Evolutionary conservation across 495 filamentous ascomycete genomes (phyloP), one percentile per base, ranked within the genome.

Genomic region (Alectoria sarmentosa): DNA sequence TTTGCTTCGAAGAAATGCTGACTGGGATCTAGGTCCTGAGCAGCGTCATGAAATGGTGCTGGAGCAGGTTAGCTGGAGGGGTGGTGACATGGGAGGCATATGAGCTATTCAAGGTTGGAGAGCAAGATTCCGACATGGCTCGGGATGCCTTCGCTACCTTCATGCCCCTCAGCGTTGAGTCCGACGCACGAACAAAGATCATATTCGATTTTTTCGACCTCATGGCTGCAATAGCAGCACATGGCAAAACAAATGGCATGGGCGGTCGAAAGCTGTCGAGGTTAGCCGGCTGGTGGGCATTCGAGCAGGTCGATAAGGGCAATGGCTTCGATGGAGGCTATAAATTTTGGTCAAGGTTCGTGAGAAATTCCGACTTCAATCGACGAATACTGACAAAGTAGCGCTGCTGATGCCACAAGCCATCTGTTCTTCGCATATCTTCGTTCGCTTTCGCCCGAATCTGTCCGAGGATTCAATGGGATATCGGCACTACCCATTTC

Each of bases 201-300:
- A 94, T 96, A 66, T 91, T 96, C 72, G 89, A 95, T 74, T 98
- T 97, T 76, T 98, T 98, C 77, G 92, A 98, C 69, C 83, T 98
- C 10, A 80, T 98, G 38, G 86, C 93, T 34, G 91, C 95, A 1
- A 79, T 88, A 66, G 85, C 86, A 3, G 86, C 86, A 3, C 90
- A 96, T 71, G 90, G 89, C 44, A 98, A 98, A 76, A 87, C 82
- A 17, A 98, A 98, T 76, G 94, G 94, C 13, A 82, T 98, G 65
- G 91, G 91, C 60, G 94, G 95, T 8, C 83, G 95, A 58, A 98
- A 98, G 74, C 81, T 98, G 42, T 98, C 94, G 8, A 83, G 94
- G 64, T 89, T 96, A 78, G 94, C 95, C 37, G 91, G 93, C 63
- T 98, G 94, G 94, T 98, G 94, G 94, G 93, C 94, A 0, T 98